Evolutionary conservation across 805 yeast species (phyloP), one percentile per base, ranked within the genome.

Genomic region (Cyberlindnera suaveolens): DNA sequence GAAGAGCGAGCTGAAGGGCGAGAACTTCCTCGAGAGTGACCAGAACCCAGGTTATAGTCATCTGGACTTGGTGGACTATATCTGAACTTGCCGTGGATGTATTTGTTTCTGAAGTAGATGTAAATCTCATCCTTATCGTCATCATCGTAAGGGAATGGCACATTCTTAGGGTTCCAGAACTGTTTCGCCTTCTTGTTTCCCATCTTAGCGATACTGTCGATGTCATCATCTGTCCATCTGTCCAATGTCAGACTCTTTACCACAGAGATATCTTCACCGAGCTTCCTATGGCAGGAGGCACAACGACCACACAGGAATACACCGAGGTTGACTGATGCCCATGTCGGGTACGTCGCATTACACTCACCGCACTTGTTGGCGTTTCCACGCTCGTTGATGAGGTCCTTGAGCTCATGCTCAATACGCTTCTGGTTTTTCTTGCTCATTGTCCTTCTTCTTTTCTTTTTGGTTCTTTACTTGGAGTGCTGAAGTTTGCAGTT

Each of bases 221-320:
- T 52, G 55, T 87, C 87, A 6, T 67, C 67, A 5, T 60, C 60
- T 1, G 70, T 51, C 96, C 96, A 87, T 4, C 67, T 63, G 52
- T 87, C 96, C 58, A 83, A 67, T 5, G 89, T 78, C 42, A 87
- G 65, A 1, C 90, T 82, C 54, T 84, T 85, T 7, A 85, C 86
- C 40, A 68, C 64, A 5, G 90, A 80, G 11, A 81, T 62, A 34
- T 78, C 78, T 2, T 70, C 53, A 0, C 88, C 85, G 35, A 85
- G 67, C 43, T 75, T 74, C 47, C 87, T 69, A 62, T 87, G 96
- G 30, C 80, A 71, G 4, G 86, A 78, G 8, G 95, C 91, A 71
- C 96, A 87, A 50, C 93, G 68, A 14, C 93, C 93, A 66, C 96
- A 87, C 15, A 87, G 66, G 46, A 87, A 80, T 5, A 85, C 65